Percentiles rank a stretch among this genome's conserved stretches.
Evolutionary conservation across 2,329 filamentous ascomycete species (phyloP).

Genomic region (Stromatinia cepivora): DNA sequence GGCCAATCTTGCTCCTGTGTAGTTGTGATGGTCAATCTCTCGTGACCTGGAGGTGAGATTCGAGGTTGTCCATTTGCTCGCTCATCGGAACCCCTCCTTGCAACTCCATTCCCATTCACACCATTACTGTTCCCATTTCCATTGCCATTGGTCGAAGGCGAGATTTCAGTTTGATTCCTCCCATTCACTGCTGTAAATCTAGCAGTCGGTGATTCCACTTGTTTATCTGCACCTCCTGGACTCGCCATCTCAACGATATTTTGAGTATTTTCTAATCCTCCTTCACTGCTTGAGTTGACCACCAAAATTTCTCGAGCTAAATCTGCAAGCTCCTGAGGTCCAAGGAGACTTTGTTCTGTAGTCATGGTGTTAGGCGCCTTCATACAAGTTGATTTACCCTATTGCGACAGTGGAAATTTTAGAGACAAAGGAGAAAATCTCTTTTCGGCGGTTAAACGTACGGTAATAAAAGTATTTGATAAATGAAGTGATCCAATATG

Average conservation of each 20-base stretch:
- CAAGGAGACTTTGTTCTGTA: conserved; percentile 28
- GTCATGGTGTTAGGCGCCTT: conserved; percentile 29
- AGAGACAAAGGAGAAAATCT: conserved; percentile 11
- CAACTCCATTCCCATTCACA: conserved; percentile 29
- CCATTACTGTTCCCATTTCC: conserved; percentile 22
- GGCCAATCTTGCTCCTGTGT: conserved; percentile 40
- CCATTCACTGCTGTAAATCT: conserved; percentile 43
- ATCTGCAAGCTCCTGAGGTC: conserved; percentile 33
- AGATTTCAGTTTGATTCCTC: conserved; percentile 29
- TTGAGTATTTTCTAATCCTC: neutral
- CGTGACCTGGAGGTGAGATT: conserved; percentile 39
- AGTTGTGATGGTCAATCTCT: conserved; percentile 40
- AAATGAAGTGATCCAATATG: neutral
- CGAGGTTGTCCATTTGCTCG: conserved; percentile 38
- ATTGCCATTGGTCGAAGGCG: conserved; percentile 12
- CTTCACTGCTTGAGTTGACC: conserved; percentile 16
- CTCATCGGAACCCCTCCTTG: conserved; percentile 39
- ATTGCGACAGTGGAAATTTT: conserved; percentile 14
- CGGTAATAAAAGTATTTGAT: conserved; percentile 14
- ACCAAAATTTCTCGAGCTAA: conserved; percentile 33
- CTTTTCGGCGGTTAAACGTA: conserved; percentile 22
- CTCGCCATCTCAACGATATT: conserved; percentile 26
- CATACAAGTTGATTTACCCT: conserved; percentile 19
- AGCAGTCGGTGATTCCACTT: conserved; percentile 38
- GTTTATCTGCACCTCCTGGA: conserved; percentile 29